phyloP scores from a whole-genome alignment of 2,329 filamentous ascomycete genomes.

The Trichoderma simmonsii region DNA sequence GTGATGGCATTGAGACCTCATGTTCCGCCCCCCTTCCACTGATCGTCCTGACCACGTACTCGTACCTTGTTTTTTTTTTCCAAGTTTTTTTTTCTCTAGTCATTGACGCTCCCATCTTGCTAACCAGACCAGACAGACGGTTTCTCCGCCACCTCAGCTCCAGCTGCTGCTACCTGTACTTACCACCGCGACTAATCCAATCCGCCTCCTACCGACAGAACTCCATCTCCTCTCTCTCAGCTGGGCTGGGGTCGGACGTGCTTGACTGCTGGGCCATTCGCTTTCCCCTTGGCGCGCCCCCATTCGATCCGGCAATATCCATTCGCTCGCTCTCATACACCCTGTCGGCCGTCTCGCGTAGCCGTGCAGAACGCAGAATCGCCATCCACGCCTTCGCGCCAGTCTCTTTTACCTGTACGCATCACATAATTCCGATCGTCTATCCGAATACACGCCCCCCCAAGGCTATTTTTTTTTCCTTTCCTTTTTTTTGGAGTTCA shows the following conservation, averaged over 20 bases:
- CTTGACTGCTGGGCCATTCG: background rate
- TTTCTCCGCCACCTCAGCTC: slow-evolving; percentile 8
- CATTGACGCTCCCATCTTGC: background rate
- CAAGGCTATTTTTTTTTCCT: background rate
- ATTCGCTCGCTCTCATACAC: slow-evolving; percentile 7
- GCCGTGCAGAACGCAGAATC: slow-evolving; percentile 2
- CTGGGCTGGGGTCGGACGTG: slow-evolving; percentile 17
- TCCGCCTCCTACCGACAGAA: background rate
- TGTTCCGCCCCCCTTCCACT: background rate
- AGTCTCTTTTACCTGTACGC: slow-evolving; percentile 7
- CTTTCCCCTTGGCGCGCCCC: slow-evolving; percentile 3
- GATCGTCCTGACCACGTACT: background rate
- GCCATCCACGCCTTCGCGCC: slow-evolving; percentile 7
- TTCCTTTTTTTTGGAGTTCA: slow-evolving; percentile 17
- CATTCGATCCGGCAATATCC: background rate
- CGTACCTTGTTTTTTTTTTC: background rate
- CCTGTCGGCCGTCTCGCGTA: slow-evolving; percentile 13
- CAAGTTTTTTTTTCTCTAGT: background rate
- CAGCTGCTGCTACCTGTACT: background rate
- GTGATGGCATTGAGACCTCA: background rate
- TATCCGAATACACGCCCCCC: slow-evolving; percentile 6
- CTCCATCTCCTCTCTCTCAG: slow-evolving; percentile 13
- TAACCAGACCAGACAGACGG: background rate
- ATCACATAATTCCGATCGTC: slow-evolving; percentile 12
- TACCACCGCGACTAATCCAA: slow-evolving; percentile 2